These are phyloP conservation scores for Whalleya microplaca DNA, from an alignment of 2,329 filamentous ascomycete species.

Conservation along the genomic window DNA sequence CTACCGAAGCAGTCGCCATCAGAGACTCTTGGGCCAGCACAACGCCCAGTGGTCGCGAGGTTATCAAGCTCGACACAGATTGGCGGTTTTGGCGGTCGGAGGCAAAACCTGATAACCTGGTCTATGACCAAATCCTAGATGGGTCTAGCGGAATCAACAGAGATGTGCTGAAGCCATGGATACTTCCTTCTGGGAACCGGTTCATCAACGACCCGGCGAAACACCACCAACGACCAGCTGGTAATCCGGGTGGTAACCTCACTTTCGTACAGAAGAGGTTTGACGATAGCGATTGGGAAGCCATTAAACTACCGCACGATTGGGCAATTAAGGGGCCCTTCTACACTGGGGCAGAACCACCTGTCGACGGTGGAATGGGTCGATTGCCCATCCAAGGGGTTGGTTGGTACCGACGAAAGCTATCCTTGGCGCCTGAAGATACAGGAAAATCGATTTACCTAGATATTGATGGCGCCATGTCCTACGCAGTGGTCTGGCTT, in stretches of 20 bases:
- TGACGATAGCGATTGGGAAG: constrained; percentile 47
- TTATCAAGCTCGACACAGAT: constrained; percentile 40
- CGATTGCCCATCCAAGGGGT: constrained; percentile 50
- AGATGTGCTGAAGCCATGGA: constrained; percentile 43
- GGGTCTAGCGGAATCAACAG: constrained; percentile 18
- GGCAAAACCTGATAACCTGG: constrained; percentile 41
- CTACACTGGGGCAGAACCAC: constrained; percentile 36
- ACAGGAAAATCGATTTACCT: constrained; percentile 28
- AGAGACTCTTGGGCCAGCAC: not conserved
- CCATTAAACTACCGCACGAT: constrained; percentile 50
- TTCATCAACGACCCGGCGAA: constrained; percentile 39
- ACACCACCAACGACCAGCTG: constrained; percentile 38
- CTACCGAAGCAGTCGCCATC: not conserved
- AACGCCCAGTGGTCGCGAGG: constrained; percentile 13
- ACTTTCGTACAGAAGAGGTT: constrained; percentile 39
- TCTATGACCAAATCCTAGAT: constrained; percentile 31
- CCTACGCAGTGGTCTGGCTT: constrained; percentile 55
- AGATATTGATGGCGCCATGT: constrained; percentile 54
- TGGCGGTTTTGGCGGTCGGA: constrained; percentile 45
- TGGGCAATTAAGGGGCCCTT: constrained; percentile 55
- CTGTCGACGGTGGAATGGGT: constrained; percentile 44
- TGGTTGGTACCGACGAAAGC: constrained; percentile 51
- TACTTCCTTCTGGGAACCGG: constrained; percentile 45
- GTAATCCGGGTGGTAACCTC: constrained; percentile 35
- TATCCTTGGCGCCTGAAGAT: constrained; percentile 32